Base-by-base conservation (phyloP, 768 basidiomycete species). In the Pleurotus tuoliensis region DNA sequence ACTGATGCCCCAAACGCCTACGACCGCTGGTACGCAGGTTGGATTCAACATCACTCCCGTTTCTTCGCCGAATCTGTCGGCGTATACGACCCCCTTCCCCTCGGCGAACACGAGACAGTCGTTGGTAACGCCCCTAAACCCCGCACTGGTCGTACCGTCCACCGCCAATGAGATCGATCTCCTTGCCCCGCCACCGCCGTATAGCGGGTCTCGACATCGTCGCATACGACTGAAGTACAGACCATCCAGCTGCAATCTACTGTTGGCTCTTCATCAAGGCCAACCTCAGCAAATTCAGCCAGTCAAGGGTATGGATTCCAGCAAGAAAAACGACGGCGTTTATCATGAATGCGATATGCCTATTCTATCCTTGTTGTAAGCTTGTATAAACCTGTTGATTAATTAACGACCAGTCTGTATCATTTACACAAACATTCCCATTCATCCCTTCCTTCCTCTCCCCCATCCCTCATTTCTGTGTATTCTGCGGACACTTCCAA, bases 1-100 rank as follows among this genome's bases (percentile, higher is more conserved):
- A 22, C 38, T 54, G 20, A 34, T 48, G 16, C 44, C 54, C 22
- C 53, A 54, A 20, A 48, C 45, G 4, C 58, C 58, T 11, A 40
- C 51, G 13, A 55, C 51, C 18, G 34, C 51, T 18, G 51, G 38
- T 41, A 53, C 51, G 13, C 27, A 38, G 12, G 22, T 18, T 18
- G 39, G 51, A 41, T 53, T 53, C 39, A 53, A 53, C 15, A 53
- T 53, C 4, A 20, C 16, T 25, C 38, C 51, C 15, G 8, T 41
- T 8, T 20, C 51, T 39, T 53, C 51, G 22, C 51, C 51, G 6
- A 51, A 51, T 16, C 30, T 16, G n/a, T 51, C 49, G 2, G 30
- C 49, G 25, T 15, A 22, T 16, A 51, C 49, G 16, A 30, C 49
- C n/a, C 49, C 49, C 22, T 51, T 15, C n/a, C 37, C 49, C 3